A percentile compares a stretch with the other conserved stretches of the same genome.
Evolutionary conservation across 2,329 filamentous ascomycete species (phyloP).

Genomic region (Paraphaeosphaeria minitans): DNA sequence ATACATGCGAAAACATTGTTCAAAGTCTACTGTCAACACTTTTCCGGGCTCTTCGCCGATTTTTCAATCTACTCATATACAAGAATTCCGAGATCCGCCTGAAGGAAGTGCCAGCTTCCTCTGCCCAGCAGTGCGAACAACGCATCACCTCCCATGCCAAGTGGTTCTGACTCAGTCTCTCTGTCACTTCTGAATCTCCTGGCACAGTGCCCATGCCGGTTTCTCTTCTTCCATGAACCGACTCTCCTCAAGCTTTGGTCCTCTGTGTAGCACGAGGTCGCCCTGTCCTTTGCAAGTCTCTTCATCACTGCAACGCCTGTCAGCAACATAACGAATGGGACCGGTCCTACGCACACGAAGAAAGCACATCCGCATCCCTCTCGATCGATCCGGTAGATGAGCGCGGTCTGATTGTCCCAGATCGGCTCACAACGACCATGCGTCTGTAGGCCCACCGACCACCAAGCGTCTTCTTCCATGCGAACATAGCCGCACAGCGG

Average conservation of each 20-base stretch:
- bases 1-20: neutral
- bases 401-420: conserved; percentile 7
- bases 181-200: neutral
- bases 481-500: conserved; percentile 11
- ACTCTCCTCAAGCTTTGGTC: conserved; percentile 5
- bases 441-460: conserved; percentile 7
- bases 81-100: neutral
- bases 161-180: neutral
- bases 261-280: neutral
- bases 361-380: conserved; percentile 8
- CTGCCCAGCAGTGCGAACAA: neutral
- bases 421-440: conserved; percentile 6
- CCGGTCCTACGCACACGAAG: neutral
- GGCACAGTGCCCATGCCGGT: conserved; percentile 5
- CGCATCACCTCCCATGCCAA: neutral
- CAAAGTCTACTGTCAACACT: neutral
- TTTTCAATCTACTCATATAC: neutral
- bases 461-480: conserved; percentile 4
- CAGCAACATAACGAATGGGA: neutral
- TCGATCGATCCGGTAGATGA: conserved; percentile 10
- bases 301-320: neutral
- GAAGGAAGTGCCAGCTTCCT: neutral
- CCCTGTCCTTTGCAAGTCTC: conserved; percentile 3
- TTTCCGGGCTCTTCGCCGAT: neutral
- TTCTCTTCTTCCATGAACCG: conserved; percentile 2